phyloP scores from a whole-genome alignment of 1,139 yeast species.

The Hemisphaericaspora subhashii region DNA sequence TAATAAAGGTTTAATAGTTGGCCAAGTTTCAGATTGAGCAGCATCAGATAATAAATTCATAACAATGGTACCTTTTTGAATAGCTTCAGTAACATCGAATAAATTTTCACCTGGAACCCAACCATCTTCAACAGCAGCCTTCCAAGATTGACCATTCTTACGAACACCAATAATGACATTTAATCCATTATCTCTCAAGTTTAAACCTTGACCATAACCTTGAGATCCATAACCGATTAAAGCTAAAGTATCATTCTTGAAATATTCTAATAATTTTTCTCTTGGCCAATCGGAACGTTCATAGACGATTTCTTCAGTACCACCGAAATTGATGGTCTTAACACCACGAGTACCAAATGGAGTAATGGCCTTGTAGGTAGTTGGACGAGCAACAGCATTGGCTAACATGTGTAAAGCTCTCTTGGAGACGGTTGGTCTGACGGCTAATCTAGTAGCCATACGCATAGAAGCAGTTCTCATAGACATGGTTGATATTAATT shows the following conservation, averaged over 20 bases:
- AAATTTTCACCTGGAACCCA: slow-evolving; percentile 99
- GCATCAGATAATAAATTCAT: slow-evolving; percentile 99
- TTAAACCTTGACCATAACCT: slow-evolving; percentile 99
- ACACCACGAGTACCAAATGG: slow-evolving; percentile 71
- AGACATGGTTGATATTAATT: slow-evolving; percentile 42
- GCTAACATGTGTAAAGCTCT: slow-evolving; percentile 69
- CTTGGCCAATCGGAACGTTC: slow-evolving; percentile 99
- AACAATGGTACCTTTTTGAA: slow-evolving; percentile 84
- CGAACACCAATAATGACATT: slow-evolving; percentile 98
- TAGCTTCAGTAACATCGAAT: slow-evolving; percentile 93
- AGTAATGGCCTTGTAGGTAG: slow-evolving; percentile 38
- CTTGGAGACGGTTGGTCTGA: slow-evolving; percentile 55
- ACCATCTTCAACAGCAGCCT: slow-evolving; percentile 98
- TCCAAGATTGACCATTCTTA: slow-evolving; percentile 99
- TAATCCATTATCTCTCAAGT: slow-evolving; percentile 97
- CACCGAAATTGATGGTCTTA: slow-evolving; percentile 96
- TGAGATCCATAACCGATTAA: slow-evolving; percentile 99
- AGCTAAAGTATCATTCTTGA: slow-evolving; percentile 97
- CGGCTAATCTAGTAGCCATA: slow-evolving; percentile 64
- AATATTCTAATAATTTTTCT: slow-evolving; percentile 92
- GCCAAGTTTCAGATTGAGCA: slow-evolving; percentile 99
- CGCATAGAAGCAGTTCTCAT: slow-evolving; percentile 63
- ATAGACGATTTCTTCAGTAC: slow-evolving; percentile 91
- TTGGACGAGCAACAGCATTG: slow-evolving; percentile 40
- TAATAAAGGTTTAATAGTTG: slow-evolving; percentile 78